Conservation (phyloP, 495 filamentous ascomycete genomes). For the Copromyces sp. region DNA sequence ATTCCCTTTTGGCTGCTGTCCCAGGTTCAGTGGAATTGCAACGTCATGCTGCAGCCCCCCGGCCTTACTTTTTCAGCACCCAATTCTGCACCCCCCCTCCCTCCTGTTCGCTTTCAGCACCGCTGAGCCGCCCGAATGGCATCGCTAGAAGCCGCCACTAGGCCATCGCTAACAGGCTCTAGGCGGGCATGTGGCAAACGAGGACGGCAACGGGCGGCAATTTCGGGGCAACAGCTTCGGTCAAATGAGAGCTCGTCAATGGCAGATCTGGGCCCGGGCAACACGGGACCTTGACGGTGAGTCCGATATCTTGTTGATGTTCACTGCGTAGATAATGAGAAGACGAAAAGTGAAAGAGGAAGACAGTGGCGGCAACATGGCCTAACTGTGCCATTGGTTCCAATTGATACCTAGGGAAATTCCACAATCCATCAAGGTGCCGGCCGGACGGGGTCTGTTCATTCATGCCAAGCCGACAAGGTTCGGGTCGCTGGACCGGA, state of each 20-base stretch:
- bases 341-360: not conserved
- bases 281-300: not conserved
- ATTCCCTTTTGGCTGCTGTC: not conserved
- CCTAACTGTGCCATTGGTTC: not conserved
- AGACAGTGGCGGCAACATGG: not conserved
- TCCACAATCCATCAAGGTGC: not conserved
- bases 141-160: not conserved
- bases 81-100: not conserved
- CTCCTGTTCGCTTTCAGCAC: not conserved
- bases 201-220: not conserved
- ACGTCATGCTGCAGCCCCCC: not conserved
- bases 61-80: not conserved
- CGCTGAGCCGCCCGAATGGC: not conserved
- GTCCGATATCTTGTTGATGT: not conserved
- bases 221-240: not conserved
- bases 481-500: not conserved
- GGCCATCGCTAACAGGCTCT: not conserved
- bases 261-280: not conserved
- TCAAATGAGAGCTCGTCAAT: not conserved
- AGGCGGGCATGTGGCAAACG: not conserved
- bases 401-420: not conserved
- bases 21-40: not conserved
- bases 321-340: no score
- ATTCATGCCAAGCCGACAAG: not conserved
- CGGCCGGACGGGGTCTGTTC: not conserved